Base-by-base conservation (phyloP, 148 eudicot species). In the Cornus suecica region DNA sequence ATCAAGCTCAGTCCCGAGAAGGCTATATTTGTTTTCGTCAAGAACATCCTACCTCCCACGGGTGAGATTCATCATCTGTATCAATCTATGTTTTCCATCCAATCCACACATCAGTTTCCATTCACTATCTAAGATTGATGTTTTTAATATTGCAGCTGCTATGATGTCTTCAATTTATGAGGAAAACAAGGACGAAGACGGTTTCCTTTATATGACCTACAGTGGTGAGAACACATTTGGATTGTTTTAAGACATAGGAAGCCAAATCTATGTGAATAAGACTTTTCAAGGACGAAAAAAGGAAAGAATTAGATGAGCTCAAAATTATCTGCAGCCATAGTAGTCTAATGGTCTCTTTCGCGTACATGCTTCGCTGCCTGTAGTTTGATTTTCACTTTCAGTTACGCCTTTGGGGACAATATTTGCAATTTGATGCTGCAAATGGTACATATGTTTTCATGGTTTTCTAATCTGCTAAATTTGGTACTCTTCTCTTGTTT, bases 21-120 rank as follows among this genome's bases (percentile, higher is more conserved):
- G 72, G 90, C 90, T 71, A 83, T 87, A 24, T 87, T 87, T 26
- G 75, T 87, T 64, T 87, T 87, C 65, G 88, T 87, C 25, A 85
- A 87, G 69, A 87, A 83, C 69, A 83, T 74, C 22, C 76, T 87
- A 48, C 90, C 90, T 63, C 90, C 90, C 22, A 85, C 90, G 41
- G 88, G 90, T 87, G 28, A 73, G 76, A 37, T 32, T 66, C 16
- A 31, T 6, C 11, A 18, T 7, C 24, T 29, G 10, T 29, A 66
- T 30, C 23, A 29, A 29, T 66, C 20, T 66, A 18, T 66, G 31
- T 24, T 66, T 25, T 28, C 54, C 54, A 48, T 48, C 4, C 54
- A 13, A 11, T 5, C 54, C 54, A 48, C 54, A 48, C 15, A 13
- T 48, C 1, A 48, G 54, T 48, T 48, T 48, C 20, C 20, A 18